Percentiles rank a stretch among this genome's conserved stretches.
Conservation (phyloP, 768 basidiomycete species). For the Cyclocybe cylindracea region DNA sequence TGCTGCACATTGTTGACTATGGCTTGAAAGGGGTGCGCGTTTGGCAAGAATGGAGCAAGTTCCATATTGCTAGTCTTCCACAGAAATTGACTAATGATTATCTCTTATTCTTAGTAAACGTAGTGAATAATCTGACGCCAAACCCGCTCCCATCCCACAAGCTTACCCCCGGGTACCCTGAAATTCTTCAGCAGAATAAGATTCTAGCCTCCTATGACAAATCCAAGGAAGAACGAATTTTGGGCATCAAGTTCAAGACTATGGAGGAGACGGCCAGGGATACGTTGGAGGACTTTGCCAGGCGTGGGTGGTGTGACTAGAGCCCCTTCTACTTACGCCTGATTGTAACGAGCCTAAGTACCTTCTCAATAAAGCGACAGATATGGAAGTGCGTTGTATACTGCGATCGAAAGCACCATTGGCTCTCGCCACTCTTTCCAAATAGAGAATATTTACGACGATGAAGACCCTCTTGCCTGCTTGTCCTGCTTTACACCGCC, state of each 20-base stretch:
- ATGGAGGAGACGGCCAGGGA: constrained; percentile 31
- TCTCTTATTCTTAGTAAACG: constrained; percentile 28
- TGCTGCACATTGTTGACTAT: background rate
- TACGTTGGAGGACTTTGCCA: constrained; percentile 30
- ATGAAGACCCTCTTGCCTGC: too few relatives aligned
- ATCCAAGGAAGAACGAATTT: constrained; percentile 26
- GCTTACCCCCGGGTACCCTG: constrained; percentile 30
- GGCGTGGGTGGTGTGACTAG: constrained; percentile 28
- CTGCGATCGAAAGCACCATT: too few relatives aligned
- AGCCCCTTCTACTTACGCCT: background rate
- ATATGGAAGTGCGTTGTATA: too few relatives aligned
- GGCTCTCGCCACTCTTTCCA: too few relatives aligned
- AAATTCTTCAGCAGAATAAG: constrained; percentile 9
- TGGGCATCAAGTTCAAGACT: constrained; percentile 31
- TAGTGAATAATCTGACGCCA: constrained; percentile 25
- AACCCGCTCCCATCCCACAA: constrained; percentile 22
- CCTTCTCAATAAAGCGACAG: too few relatives aligned
- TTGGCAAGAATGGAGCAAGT: constrained; percentile 40
- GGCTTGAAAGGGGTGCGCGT: constrained; percentile 17
- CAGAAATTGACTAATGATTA: too few relatives aligned
- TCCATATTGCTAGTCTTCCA: background rate
- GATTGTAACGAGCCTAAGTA: too few relatives aligned
- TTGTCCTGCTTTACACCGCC: too few relatives aligned
- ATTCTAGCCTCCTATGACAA: constrained; percentile 24
- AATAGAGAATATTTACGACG: too few relatives aligned